These are phyloP conservation scores for Lasiodiplodia gonubiensis DNA, from an alignment of 2,329 filamentous ascomycete species.

Conservation along the genomic window DNA sequence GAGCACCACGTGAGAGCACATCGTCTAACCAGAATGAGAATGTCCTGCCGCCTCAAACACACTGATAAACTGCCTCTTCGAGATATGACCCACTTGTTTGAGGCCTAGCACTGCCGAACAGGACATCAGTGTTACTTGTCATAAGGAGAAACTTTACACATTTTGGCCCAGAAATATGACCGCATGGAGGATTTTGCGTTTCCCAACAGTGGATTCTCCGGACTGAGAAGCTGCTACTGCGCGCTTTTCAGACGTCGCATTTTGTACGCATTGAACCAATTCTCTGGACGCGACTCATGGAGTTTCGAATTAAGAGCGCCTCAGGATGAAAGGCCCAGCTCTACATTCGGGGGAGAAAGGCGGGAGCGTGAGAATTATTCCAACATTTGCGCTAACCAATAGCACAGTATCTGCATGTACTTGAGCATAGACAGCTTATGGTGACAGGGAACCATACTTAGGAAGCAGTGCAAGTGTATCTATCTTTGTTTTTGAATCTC, in stretches of 20 bases:
- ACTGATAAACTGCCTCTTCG: slow-evolving; percentile 18
- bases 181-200: neutral
- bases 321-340: too few species aligned
- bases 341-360: neutral
- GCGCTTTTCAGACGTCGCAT: neutral
- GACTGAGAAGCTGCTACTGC: neutral
- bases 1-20: slow-evolving; percentile 14
- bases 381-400: neutral
- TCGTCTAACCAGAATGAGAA: slow-evolving; percentile 15
- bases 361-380: neutral
- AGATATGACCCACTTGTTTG: neutral
- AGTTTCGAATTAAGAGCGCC: neutral
- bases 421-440: neutral
- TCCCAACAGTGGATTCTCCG: neutral
- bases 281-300: neutral
- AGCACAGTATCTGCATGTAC: neutral
- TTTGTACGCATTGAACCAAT: neutral
- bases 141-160: neutral
- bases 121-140: neutral
- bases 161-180: neutral
- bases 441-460: neutral
- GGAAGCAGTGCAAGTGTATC: neutral
- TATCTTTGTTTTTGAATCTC: too few species aligned
- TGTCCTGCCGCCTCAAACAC: slow-evolving; percentile 11
- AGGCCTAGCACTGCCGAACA: neutral